These are phyloP conservation scores for Chrysanthemum lavandulifolium DNA, from an alignment of 129 eudicot genomes.

Conservation along the genomic window DNA sequence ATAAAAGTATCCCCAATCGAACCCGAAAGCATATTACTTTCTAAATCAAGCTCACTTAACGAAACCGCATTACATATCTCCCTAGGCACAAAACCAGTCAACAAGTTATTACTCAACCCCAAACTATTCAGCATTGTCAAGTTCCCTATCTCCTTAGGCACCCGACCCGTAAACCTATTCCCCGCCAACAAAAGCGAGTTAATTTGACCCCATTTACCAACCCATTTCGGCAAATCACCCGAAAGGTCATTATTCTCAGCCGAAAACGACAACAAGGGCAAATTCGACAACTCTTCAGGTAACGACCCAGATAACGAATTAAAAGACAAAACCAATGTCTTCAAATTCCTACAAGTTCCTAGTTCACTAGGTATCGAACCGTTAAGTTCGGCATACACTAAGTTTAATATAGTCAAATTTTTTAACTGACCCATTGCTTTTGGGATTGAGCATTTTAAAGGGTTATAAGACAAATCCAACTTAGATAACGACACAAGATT, in stretches of 20 bases:
- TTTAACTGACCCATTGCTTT: constrained; percentile 41
- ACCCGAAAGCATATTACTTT: constrained; percentile 57
- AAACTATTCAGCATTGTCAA: constrained; percentile 51
- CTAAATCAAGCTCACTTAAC: constrained; percentile 56
- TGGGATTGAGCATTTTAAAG: constrained; percentile 65
- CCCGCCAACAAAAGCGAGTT: constrained; percentile 58
- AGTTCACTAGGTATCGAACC: constrained; percentile 68
- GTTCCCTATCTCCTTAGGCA: constrained; percentile 72
- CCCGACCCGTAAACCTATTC: constrained; percentile 54
- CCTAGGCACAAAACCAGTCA: constrained; percentile 65
- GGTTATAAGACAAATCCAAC: constrained; percentile 72
- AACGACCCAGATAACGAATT: constrained; percentile 60
- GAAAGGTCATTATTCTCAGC: constrained; percentile 67
- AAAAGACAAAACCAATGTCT: constrained; percentile 61
- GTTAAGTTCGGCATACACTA: constrained; percentile 53
- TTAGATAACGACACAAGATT: constrained; percentile 48
- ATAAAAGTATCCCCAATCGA: constrained; percentile 59
- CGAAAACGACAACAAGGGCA: constrained; percentile 48
- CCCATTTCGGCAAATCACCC: constrained; percentile 61
- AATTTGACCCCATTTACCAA: constrained; percentile 59
- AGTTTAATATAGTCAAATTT: constrained; percentile 51
- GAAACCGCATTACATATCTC: constrained; percentile 60
- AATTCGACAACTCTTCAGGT: constrained; percentile 55
- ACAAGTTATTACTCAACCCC: constrained; percentile 55
- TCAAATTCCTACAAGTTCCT: constrained; percentile 56